A percentile compares a stretch with the other conserved stretches of the same genome.
These are phyloP conservation scores for Aspergillus tanneri DNA, from an alignment of 2,329 filamentous ascomycete genomes.

Conservation along the genomic window DNA sequence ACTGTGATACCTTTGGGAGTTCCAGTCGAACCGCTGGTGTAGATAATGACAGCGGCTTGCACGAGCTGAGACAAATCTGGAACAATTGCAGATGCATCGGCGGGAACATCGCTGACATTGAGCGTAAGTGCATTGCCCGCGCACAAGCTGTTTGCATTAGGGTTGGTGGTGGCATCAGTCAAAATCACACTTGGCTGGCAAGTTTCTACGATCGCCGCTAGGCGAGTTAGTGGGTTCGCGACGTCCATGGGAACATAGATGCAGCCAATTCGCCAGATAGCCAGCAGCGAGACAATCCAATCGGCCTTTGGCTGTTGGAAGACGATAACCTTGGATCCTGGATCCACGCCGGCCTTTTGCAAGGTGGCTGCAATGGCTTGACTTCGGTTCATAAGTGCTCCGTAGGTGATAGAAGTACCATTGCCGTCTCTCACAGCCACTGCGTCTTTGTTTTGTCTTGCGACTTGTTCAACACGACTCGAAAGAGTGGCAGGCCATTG, in stretches of 20 bases:
- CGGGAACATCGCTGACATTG: slow-evolving; percentile 1
- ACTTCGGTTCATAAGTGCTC: not conserved
- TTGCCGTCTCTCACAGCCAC: not conserved
- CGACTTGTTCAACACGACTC: not conserved
- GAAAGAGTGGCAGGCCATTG: slow-evolving; percentile 1
- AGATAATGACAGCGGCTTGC: slow-evolving; percentile 39
- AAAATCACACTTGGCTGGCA: not conserved
- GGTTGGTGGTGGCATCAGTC: not conserved
- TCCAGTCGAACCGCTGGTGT: slow-evolving; percentile 28
- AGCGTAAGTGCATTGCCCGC: not conserved
- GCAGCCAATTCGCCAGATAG: slow-evolving; percentile 2
- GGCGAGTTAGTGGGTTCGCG: not conserved
- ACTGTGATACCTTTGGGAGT: slow-evolving; percentile 45
- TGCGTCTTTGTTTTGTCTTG: not conserved
- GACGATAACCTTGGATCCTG: not conserved
- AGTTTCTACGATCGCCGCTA: not conserved
- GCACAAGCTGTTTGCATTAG: not conserved
- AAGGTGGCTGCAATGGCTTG: slow-evolving; percentile 1
- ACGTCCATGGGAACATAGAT: slow-evolving; percentile 11
- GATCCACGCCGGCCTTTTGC: not conserved
- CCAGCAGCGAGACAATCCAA: slow-evolving; percentile 8
- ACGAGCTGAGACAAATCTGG: slow-evolving; percentile 7
- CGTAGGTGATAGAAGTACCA: not conserved
- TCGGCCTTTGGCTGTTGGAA: slow-evolving; percentile 1
- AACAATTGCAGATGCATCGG: not conserved